Base-by-base conservation (phyloP, 2,329 filamentous ascomycete genomes). In the Xylariaceae sp. region DNA sequence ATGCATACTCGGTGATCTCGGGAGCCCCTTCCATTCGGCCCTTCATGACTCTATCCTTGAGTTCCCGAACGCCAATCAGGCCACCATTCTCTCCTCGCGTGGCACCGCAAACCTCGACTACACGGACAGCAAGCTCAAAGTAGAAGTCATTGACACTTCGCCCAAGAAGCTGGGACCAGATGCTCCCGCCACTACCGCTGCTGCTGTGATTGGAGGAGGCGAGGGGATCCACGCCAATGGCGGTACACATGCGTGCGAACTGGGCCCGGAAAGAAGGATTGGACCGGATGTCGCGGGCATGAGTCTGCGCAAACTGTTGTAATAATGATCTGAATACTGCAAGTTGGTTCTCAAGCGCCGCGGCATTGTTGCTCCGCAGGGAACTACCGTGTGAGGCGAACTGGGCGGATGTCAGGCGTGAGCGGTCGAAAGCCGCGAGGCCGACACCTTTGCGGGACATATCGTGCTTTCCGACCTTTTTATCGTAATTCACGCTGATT, bases 161-260 rank as follows among this genome's bases (percentile, higher is more conserved):
- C 22, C 93, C 93, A 17, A 97, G 77, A 52, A 97, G 80, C 71
- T 96, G 91, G 7, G 89, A 86, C 92, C 93, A 97, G 48, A 96
- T 83, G 47, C 85, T 93, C 16, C 80, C 80, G 1, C 69, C 74
- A 5, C 72, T 74, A 27, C 70, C 64, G 53, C 73, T 69, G 37
- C 68, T 71, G 34, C 67, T 55, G 65, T 64, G 70, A 46, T 37
- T 45, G 34, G 50, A 53, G 2, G 78, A 82, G n/a, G 90, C 89
- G 16, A 98, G 76, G 2, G 93, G 94, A 66, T 98, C 93, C 11
- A 98, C 90, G 39, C 93, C 93, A 56, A 98, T 96, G 52, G 91
- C 90, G 60, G 90, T 83, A 71, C 93, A 98, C 93, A 98, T 98
- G 65, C 92, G 89, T 3, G 93, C 92, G 64, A 98, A 98, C 68